Conservation (phyloP, 2,329 filamentous ascomycete genomes). For the Penicillium freii region DNA sequence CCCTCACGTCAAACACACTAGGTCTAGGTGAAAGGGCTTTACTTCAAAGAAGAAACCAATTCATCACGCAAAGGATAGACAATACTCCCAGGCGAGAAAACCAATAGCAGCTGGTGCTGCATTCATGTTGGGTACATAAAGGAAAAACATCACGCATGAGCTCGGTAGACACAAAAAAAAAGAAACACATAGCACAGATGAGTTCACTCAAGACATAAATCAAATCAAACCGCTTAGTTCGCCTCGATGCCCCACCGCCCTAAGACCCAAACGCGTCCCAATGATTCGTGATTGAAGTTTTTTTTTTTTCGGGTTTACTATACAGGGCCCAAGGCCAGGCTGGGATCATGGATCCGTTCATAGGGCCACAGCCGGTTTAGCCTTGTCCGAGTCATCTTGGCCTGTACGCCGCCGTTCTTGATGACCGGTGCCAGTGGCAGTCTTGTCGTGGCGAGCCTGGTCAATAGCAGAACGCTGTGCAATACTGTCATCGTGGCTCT, state of each 20-base stretch:
- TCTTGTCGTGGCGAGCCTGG: slow-evolving; percentile 85
- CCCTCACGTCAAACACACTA: not conserved
- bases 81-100: slow-evolving; percentile 9
- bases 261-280: slow-evolving; percentile 40
- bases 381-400: slow-evolving; percentile 48
- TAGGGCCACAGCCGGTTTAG: slow-evolving; percentile 36
- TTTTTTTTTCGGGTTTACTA: slow-evolving; percentile 35
- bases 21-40: not conserved
- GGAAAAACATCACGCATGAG: slow-evolving; percentile 22
- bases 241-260: slow-evolving; percentile 38
- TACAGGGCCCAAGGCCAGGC: slow-evolving; percentile 37
- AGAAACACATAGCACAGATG: slow-evolving; percentile 19
- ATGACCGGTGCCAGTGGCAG: slow-evolving; percentile 34
- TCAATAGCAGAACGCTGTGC: slow-evolving; percentile 87
- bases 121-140: slow-evolving; percentile 17
- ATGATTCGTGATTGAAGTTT: slow-evolving; percentile 31
- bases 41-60: not conserved
- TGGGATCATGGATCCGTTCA: slow-evolving; percentile 20
- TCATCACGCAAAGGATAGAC: not conserved
- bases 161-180: slow-evolving; percentile 20
- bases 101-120: slow-evolving; percentile 18
- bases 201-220: slow-evolving; percentile 32
- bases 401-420: slow-evolving; percentile 46
- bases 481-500: slow-evolving; percentile 94
- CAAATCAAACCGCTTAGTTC: slow-evolving; percentile 39